Base-by-base conservation (phyloP, 257 asterid species). In the Lithospermum erythrorhizon region DNA sequence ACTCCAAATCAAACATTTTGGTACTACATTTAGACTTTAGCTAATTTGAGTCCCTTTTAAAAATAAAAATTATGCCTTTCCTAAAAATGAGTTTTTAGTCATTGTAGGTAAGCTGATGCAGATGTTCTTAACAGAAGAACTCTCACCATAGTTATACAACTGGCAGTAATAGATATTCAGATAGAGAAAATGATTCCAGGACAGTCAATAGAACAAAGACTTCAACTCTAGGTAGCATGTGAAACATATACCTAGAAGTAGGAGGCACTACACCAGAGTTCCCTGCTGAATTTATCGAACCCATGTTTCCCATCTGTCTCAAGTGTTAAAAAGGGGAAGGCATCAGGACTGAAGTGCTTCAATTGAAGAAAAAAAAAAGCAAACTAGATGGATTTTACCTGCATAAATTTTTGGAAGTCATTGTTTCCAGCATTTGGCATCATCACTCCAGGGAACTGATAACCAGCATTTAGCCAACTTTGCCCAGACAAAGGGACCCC, bases 371-470 rank as follows among this genome's bases (percentile, higher is more conserved):
- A 24, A 56, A 21, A 17, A 22, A n/a, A n/a, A n/a, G 23, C 18
- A 22, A 22, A 17, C 21, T 20, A 8, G 25, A 9, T 52, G 22
- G 20, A 21, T 19, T 54, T n/a, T 78, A 86, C 95, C 96, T 91
- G 95, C 89, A 79, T 61, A 73, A 74, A 78, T 62, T 81, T 83
- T 63, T 78, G 83, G 25, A 69, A n/a, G 52, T 75, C 86, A 55
- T 45, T 75, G 61, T 76, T 87, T 58, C 84, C 90, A 61, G 88
- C 64, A 62, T 83, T 68, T 15, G 94, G 81, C 72, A 71, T 83
- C 77, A 72, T 73, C 80, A 76, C 73, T 53, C 95, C 88, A 57
- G 86, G 90, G 68, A 85, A 73, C 77, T 83, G 96, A 63, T 74
- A 79, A 72, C 90, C 93, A 61, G 61, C 76, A 75, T 77, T 86